Evolutionary conservation across 2,329 filamentous ascomycete genomes (phyloP), one percentile per base, ranked within the genome.

Genomic region (Phaeomoniella chlamydospora): DNA sequence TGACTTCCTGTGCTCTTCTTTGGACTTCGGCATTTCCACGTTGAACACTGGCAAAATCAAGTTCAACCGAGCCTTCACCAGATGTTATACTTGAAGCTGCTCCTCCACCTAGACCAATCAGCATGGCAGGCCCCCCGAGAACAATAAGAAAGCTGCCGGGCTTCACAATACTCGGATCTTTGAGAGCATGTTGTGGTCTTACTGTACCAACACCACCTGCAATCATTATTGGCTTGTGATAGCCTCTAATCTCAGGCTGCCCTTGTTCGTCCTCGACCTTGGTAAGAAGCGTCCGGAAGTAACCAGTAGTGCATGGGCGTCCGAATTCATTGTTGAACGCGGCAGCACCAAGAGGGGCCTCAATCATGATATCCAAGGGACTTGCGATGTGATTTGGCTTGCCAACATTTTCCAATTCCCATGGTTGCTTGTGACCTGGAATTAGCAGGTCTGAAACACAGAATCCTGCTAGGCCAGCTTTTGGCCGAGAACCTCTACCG

Each of bases 191-290:
- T 49, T 88, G 78, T 11, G 90, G 88, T 39, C 90, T 68, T 18
- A 96, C 88, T 4, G 83, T 94, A 34, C 90, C 90, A 22, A 96
- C 75, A 53, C 90, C 90, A 52, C 90, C 90, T 42, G 90, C 90
- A 61, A 98, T 85, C 84, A 94, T 93, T 56, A 94, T 94, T 6
- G 90, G 90, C 64, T 98, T 98, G 61, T 96, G 90, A 55, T 93
- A 98, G 15, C 90, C 90, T 46, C 88, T 73, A 51, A 84, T 72
- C 46, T 93, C 85, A 14, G 68, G 68, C 41, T 70, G 65, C 29
- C 72, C 72, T 38, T 73, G 67, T 31, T 65, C 68, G n/a, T 70
- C 57, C 16, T 71, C 65, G 18, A 81, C 68, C 39, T 76, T 69
- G 31, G 78, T 81, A 18, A 92, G 74, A 26, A 98, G 70, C 1